Evolutionary conservation across 306 rosid species (phyloP), one percentile per base, ranked within the genome.

Genomic region (Acacia crassicarpa): DNA sequence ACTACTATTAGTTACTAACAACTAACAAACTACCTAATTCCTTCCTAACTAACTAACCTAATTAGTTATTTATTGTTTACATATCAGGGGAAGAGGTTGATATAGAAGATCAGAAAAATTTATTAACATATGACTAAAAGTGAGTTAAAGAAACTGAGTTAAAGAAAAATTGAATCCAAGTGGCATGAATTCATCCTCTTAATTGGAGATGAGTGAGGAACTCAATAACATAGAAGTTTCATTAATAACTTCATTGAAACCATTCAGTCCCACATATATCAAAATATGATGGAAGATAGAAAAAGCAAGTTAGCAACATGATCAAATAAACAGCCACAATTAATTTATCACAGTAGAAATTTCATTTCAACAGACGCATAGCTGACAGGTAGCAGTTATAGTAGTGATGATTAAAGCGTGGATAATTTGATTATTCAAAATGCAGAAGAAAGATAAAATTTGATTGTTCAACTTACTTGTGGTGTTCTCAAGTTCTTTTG

Each of bases 401-500:
- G 35, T n/a, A 27, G 16, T 30, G 3, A 17, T 32, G 10, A 33
- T 14, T 30, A 33, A 12, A 8, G 53, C 1, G 66, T 66, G 12
- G 38, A 30, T 20, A n/a, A n/a, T 1, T 20, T n/a, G n/a, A n/a
- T n/a, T n/a, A n/a, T n/a, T n/a, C n/a, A 6, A 38, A 75, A 51
- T 4, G 54, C 38, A 74, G 46, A 74, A 74, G 33, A 67, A 72
- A 43, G 13, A 75, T 33, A 41, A 14, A 83, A 20, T 56, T 33
- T 51, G 62, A 74, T 27, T 19, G 33, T 66, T 80, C 23, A 35
- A 51, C 88, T 67, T 92, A 94, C 98, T 95, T 80, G 99, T 89
- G 81, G 99, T 95, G 89, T 95, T 93, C 90, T 95, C 99, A 5
- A 95, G 99, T 87, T 95, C 99, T 76, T 71, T 89, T 22, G 94